A percentile compares a stretch with the other conserved stretches of the same genome.
phyloP scores from a whole-genome alignment of 192 early-diverging fungal species.

The Coemansia sp. region DNA sequence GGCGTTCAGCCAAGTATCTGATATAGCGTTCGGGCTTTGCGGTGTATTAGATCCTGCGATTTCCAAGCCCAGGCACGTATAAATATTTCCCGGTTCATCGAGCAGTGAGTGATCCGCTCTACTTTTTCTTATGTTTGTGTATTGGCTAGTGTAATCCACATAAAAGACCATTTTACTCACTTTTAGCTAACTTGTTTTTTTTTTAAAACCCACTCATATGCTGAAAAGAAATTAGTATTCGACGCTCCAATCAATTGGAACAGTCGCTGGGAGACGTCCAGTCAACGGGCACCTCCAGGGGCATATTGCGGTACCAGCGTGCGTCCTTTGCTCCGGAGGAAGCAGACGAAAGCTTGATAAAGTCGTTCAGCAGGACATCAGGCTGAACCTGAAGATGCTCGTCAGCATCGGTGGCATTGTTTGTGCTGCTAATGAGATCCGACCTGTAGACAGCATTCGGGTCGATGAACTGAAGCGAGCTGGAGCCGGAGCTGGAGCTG shows the following conservation, averaged over 20 bases:
- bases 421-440: slow-evolving; percentile 70
- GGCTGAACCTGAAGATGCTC: slow-evolving; percentile 68
- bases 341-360: slow-evolving; percentile 54
- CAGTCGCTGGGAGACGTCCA: slow-evolving; percentile 48
- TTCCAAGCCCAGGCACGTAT: no score
- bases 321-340: slow-evolving; percentile 54
- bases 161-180: no score
- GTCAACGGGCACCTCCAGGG: slow-evolving; percentile 53
- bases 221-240: not conserved
- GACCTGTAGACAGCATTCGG: slow-evolving; percentile 60
- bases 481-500: slow-evolving; percentile 5
- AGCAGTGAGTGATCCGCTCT: no score
- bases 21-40: not conserved
- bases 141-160: no score
- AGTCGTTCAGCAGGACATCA: slow-evolving; percentile 58
- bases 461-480: slow-evolving; percentile 55
- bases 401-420: slow-evolving; percentile 62
- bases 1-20: slow-evolving; percentile 43
- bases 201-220: no score
- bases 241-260: slow-evolving; percentile 18
- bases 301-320: slow-evolving; percentile 73
- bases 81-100: no score
- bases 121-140: no score
- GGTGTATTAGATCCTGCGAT: no score
- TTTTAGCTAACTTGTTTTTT: no score